These are phyloP conservation scores for Acidomyces sp. DNA, from an alignment of 495 filamentous ascomycete species.

Conservation along the genomic window DNA sequence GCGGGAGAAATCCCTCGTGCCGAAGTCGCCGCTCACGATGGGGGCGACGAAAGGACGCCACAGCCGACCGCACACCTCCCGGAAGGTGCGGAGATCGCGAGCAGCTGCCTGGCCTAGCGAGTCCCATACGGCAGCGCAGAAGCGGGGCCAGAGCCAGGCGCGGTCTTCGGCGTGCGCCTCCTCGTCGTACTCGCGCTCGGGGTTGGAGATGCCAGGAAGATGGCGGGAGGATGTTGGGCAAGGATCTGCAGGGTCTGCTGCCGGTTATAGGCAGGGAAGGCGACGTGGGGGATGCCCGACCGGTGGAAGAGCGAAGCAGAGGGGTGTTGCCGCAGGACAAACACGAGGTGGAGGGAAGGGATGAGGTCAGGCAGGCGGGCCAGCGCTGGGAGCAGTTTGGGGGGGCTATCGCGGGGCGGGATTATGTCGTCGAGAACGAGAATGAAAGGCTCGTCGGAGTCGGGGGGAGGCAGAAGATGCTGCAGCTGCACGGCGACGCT, in stretches of 20 bases:
- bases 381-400: constrained; percentile 70
- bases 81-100: constrained; percentile 50
- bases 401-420: constrained; percentile 63
- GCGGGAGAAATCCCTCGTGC: constrained; percentile 66
- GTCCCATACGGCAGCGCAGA: constrained; percentile 61
- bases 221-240: constrained; percentile 34
- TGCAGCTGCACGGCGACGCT: constrained; percentile 58
- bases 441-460: constrained; percentile 61
- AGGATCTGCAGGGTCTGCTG: constrained; percentile 64
- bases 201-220: constrained; percentile 31
- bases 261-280: constrained; percentile 77
- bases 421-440: constrained; percentile 89
- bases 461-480: constrained; percentile 32
- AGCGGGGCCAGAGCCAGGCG: constrained; percentile 59
- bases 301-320: constrained; percentile 57
- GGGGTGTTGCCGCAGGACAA: constrained; percentile 67
- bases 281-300: constrained; percentile 61
- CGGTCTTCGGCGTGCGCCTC: constrained; percentile 38
- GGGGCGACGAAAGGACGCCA: constrained; percentile 61
- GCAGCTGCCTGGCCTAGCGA: constrained; percentile 52
- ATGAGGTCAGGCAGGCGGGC: no score
- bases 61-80: constrained; percentile 41
- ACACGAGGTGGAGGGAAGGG: no score
- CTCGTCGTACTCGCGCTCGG: constrained; percentile 35
- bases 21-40: constrained; percentile 48